Conservation (phyloP, 23 red algal genomes). For the Agarophyton chilense region DNA sequence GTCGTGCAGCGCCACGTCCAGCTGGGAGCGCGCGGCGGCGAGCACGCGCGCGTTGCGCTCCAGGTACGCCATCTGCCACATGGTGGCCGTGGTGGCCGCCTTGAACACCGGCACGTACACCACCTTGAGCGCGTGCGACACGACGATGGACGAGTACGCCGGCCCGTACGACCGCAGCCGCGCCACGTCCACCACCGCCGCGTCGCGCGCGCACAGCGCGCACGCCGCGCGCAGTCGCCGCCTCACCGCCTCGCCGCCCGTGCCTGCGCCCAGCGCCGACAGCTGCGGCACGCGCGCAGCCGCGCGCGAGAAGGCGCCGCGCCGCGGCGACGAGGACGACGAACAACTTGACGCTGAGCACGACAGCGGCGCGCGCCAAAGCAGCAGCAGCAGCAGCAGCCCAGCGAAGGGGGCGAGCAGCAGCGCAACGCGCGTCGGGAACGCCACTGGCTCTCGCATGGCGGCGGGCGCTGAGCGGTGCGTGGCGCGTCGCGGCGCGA, state of each 20-base stretch:
- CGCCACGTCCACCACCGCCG: not conserved
- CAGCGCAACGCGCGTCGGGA: too few relatives aligned
- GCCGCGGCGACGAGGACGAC: too few relatives aligned
- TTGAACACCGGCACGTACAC: constrained; percentile 69
- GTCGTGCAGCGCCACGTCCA: constrained; percentile 31
- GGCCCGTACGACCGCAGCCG: constrained; percentile 37
- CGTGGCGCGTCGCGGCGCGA: too few relatives aligned
- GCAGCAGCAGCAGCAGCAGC: too few relatives aligned
- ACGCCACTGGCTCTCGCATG: too few relatives aligned
- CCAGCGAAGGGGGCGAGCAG: too few relatives aligned
- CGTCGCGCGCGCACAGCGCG: not conserved
- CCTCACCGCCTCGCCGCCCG: too few relatives aligned
- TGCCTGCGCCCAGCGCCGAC: not conserved
- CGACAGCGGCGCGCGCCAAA: too few relatives aligned
- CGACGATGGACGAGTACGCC: constrained; percentile 63
- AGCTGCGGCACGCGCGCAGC: constrained; percentile 3
- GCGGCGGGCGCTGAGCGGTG: too few relatives aligned
- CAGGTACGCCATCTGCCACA: constrained; percentile 62
- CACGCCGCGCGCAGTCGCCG: too few relatives aligned
- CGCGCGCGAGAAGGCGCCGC: too few relatives aligned
- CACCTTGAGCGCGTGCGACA: constrained; percentile 52
- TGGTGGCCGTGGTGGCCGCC: constrained; percentile 51
- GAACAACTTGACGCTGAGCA: too few relatives aligned
- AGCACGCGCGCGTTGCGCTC: constrained; percentile 47
- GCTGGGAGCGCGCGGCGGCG: not conserved